A percentile compares a stretch with the other conserved stretches of the same genome.
These are phyloP conservation scores for Galerina marginata DNA, from an alignment of 768 basidiomycete genomes.

Conservation along the genomic window DNA sequence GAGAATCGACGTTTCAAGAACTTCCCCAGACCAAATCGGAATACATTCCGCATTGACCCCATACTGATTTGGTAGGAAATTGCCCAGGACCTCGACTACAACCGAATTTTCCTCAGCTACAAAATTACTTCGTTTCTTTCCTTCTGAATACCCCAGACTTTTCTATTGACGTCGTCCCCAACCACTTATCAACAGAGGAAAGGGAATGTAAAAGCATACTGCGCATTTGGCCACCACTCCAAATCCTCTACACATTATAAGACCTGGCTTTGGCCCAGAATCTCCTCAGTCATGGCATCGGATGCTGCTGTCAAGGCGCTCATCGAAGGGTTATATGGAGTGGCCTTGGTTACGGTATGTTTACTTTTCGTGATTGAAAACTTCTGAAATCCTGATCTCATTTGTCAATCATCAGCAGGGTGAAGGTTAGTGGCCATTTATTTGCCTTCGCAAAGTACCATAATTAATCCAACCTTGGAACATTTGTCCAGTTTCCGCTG, in stretches of 20 bases:
- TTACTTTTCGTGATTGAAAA: neutral
- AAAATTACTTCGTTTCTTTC: too few relatives aligned
- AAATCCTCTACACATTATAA: neutral
- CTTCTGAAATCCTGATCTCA: neutral
- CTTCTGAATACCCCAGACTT: too few relatives aligned
- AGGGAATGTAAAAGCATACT: constrained; percentile 1
- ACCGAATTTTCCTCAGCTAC: too few relatives aligned
- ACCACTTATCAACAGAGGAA: neutral
- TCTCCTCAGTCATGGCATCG: neutral
- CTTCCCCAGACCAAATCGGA: too few relatives aligned
- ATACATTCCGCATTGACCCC: too few relatives aligned
- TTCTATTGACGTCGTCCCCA: too few relatives aligned
- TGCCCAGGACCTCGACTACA: too few relatives aligned
- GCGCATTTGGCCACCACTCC: neutral
- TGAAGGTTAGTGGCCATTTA: neutral
- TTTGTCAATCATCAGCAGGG: neutral
- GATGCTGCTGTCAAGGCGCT: neutral
- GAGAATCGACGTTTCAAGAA: too few relatives aligned
- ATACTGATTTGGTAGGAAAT: too few relatives aligned
- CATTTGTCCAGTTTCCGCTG: constrained; percentile 10
- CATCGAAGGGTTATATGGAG: constrained; percentile 10
- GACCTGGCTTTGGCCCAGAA: too few relatives aligned
- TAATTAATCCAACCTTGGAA: neutral
- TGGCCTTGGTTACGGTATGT: constrained; percentile 16
- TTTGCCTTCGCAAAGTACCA: too few relatives aligned